Percentiles rank a stretch among this genome's conserved stretches.
phyloP scores from a whole-genome alignment of 352 stramenopile genomes.

The Globisporangium cystogenes region DNA sequence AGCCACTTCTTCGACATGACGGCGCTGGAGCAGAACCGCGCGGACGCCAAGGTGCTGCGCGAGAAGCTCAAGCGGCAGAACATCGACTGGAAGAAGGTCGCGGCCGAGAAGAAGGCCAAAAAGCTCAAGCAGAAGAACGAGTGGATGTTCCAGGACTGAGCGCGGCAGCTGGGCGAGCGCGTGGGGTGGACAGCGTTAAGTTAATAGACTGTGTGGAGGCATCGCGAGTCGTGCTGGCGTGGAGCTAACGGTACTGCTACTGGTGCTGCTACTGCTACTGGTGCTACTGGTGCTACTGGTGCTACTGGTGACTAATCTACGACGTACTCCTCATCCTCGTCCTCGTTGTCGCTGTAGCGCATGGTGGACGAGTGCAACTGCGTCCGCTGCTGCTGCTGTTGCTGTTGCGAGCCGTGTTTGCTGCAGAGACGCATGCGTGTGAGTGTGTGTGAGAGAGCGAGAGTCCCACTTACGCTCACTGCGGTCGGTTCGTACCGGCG shows the following conservation, averaged over 20 bases:
- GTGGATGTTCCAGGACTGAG: constrained; percentile 79
- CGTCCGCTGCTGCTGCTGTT: constrained; percentile 19
- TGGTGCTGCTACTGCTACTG: background rate
- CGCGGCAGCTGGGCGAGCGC: no score
- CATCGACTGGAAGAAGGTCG: constrained; percentile 86
- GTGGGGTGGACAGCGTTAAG: background rate
- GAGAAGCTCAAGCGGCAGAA: constrained; percentile 82
- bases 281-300: background rate
- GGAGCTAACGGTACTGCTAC: no score
- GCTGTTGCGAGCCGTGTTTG: constrained; percentile 27
- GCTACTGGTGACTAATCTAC: constrained; percentile 38
- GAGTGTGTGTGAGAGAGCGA: no score
- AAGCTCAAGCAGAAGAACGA: constrained; percentile 83
- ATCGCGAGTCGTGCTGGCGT: no score
- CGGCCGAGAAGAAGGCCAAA: constrained; percentile 82
- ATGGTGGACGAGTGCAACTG: background rate
- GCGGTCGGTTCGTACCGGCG: constrained; percentile 27
- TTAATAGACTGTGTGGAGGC: background rate
- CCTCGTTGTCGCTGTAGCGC: constrained; percentile 36
- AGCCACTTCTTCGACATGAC: constrained; percentile 83
- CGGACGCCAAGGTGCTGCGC: constrained; percentile 66
- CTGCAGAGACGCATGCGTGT: no score
- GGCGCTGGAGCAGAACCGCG: constrained; percentile 75
- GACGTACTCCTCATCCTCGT: constrained; percentile 70
- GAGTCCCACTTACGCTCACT: no score